Conservation (phyloP, 768 basidiomycete genomes). For the Lentinula detonsa region DNA sequence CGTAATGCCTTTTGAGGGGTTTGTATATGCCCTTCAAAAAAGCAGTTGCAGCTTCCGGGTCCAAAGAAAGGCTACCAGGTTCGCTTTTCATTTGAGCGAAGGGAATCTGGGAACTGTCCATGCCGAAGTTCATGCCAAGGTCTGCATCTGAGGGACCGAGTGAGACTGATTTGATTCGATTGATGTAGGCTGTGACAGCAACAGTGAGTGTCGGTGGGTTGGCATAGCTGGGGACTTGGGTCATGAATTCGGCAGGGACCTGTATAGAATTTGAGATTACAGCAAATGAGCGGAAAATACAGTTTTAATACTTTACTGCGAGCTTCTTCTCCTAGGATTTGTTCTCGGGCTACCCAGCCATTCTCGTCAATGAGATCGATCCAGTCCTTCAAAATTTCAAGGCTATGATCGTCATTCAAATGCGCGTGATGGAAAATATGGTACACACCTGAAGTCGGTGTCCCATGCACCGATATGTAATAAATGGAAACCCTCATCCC, state of each 20-base stretch:
- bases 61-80: conserved; percentile 38
- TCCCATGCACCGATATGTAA: conserved; percentile 92
- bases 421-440: neutral
- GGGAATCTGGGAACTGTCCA: conserved; percentile 47
- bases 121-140: conserved; percentile 59
- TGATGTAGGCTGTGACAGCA: conserved; percentile 88
- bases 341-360: conserved; percentile 95
- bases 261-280: conserved; percentile 18
- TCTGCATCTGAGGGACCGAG: conserved; percentile 49
- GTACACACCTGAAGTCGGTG: conserved; percentile 66
- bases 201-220: conserved; percentile 94
- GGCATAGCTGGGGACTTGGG: conserved; percentile 89
- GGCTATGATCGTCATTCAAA: conserved; percentile 31
- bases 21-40: conserved; percentile 80
- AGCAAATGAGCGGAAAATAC: neutral
- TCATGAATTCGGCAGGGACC: conserved; percentile 88
- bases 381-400: conserved; percentile 90
- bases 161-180: conserved; percentile 49
- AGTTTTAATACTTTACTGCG: conserved; percentile 67
- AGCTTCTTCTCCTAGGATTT: conserved; percentile 95
- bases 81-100: conserved; percentile 9
- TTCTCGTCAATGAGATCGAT: conserved; percentile 86
- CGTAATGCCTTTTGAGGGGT: conserved; percentile 85
- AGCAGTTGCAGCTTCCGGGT: conserved; percentile 53
- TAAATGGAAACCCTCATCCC: conserved; percentile 98